Percentiles rank a stretch among this genome's conserved stretches.
phyloP scores from a whole-genome alignment of 352 stramenopile species.

The Pythium volutum region DNA sequence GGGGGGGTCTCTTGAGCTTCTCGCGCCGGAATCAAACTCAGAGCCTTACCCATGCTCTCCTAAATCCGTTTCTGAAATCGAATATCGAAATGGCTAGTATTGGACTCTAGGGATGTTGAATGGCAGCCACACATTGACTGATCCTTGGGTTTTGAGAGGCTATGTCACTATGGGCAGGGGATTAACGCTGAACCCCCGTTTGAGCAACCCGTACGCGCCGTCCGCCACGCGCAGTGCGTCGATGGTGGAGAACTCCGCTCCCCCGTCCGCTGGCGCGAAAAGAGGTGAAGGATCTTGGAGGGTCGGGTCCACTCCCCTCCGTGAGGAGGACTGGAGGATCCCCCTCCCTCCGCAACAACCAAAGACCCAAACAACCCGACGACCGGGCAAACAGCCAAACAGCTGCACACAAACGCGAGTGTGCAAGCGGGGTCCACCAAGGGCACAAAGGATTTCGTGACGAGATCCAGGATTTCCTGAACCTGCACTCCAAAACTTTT shows the following conservation, averaged over 20 bases:
- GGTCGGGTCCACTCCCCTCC: not conserved
- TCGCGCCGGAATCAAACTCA: not conserved
- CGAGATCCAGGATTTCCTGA: slow-evolving; percentile 18
- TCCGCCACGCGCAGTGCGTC: not conserved
- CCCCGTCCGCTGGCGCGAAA: not conserved
- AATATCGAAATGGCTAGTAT: slow-evolving; percentile 3
- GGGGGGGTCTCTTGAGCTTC: no score
- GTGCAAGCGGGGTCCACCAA: not conserved
- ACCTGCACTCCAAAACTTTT: slow-evolving; percentile 2
- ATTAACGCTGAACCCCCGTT: not conserved
- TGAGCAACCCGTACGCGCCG: slow-evolving; percentile 1
- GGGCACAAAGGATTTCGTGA: no score
- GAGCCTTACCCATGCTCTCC: slow-evolving; percentile 7
- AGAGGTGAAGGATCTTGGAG: slow-evolving; percentile 12
- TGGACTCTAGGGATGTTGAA: slow-evolving; percentile 6
- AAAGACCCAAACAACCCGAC: not conserved
- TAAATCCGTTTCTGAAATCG: not conserved
- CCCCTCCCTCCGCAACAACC: not conserved
- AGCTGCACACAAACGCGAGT: slow-evolving; percentile 2
- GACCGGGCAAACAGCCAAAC: not conserved
- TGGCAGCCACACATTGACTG: slow-evolving; percentile 8
- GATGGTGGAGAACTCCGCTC: not conserved
- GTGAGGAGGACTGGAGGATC: no score
- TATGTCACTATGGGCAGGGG: slow-evolving; percentile 3
- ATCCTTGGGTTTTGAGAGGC: not conserved